Base-by-base conservation (phyloP, 495 filamentous ascomycete species). In the Talaromyces wortmannii region DNA sequence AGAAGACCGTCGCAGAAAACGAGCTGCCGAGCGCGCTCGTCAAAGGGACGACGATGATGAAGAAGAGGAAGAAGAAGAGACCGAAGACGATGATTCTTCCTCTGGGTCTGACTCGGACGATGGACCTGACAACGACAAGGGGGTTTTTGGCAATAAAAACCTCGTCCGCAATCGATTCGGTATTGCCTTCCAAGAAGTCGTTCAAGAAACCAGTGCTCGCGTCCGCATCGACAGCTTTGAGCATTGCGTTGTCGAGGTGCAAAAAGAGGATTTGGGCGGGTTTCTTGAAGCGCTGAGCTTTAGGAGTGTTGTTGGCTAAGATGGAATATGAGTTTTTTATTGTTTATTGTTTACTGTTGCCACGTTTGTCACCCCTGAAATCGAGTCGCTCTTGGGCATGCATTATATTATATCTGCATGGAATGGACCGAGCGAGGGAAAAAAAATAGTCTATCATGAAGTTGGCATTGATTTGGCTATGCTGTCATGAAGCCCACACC, bases 141-240 rank as follows among this genome's bases (percentile, higher is more conserved):
- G 83, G 43, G 69, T 67, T 12, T 61, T 57, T 7, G 71, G 73
- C 32, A 78, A 82, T 43, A 80, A 80, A 51, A 84, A 87, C 18
- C 84, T 86, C 45, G 84, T 90, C 7, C 71, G 85, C 51, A 97
- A 97, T 68, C 83, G 84, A 47, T 98, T 98, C 61, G 95, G 92
- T 11, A 89, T 86, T 64, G 94, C 95, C 8, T 98, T 97, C 71
- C 91, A 96, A 65, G 92, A 95, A 63, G 95, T 97, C 7, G 88
- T 96, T 17, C 82, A 84, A 52, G 91, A 96, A 74, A 98, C 92
- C 42, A 91, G 85, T 57, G 89, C 92, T 4, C 76, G 91, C 13
- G 90, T 97, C 16, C 76, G 91, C 54, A 96, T 97, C 59, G 94
- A 98, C 67, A 92, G 87, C 70, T 98, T 98, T 69, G 95, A 98